These are phyloP conservation scores for Rhizopus stolonifer DNA, from an alignment of 371 early-diverging fungal genomes.

Conservation along the genomic window DNA sequence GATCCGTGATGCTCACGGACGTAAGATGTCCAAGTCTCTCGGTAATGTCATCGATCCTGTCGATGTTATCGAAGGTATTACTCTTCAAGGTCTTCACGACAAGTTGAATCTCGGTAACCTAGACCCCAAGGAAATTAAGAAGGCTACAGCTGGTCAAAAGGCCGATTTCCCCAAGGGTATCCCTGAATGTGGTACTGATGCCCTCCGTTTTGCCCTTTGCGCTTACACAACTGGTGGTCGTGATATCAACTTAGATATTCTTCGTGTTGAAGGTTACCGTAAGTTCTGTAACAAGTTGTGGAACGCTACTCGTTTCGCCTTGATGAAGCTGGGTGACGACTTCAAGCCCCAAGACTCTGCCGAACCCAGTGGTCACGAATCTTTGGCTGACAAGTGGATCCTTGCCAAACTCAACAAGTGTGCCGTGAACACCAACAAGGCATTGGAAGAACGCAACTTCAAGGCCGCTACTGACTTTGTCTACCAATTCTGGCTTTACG, in stretches of 20 bases:
- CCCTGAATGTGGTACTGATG: conserved; percentile 99
- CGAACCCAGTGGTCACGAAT: conserved; percentile 77
- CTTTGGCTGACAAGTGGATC: conserved; percentile 93
- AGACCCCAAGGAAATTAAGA: conserved; percentile 90
- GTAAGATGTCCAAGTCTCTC: conserved; percentile 98
- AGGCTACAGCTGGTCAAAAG: conserved; percentile 86
- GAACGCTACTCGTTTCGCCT: conserved; percentile 96
- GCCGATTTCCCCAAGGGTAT: conserved; percentile 98
- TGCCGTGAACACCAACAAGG: conserved; percentile 72
- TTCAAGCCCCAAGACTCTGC: conserved; percentile 69
- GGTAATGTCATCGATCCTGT: conserved; percentile 99
- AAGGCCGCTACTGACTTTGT: conserved; percentile 92
- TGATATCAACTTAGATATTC: conserved; percentile 97
- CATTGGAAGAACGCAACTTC: conserved; percentile 89
- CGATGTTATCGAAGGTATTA: conserved; percentile 96
- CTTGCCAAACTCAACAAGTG: conserved; percentile 87
- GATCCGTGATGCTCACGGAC: conserved; percentile 99
- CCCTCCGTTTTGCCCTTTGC: conserved; percentile 96
- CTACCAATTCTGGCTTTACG: conserved; percentile 96
- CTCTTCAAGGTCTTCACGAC: conserved; percentile 75
- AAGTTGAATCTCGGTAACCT: conserved; percentile 88
- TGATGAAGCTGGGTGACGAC: conserved; percentile 87
- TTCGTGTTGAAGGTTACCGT: conserved; percentile 97
- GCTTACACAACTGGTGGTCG: conserved; percentile 90
- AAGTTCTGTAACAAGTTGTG: conserved; percentile 99